These are phyloP conservation scores for Polyporus arcularius DNA, from an alignment of 768 basidiomycete species.

Conservation along the genomic window DNA sequence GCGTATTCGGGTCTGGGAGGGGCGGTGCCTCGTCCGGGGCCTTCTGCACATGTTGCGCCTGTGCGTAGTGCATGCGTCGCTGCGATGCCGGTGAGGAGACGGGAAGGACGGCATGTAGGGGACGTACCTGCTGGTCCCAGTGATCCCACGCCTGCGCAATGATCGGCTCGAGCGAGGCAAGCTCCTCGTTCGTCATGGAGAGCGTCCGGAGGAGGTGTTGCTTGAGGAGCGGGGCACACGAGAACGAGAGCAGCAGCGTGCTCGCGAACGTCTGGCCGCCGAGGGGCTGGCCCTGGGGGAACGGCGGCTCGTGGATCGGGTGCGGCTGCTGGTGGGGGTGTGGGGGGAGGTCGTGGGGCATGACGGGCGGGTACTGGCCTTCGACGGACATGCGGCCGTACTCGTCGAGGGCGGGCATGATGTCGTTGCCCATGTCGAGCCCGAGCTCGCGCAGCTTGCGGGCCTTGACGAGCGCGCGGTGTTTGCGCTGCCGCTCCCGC, in stretches of 20 bases:
- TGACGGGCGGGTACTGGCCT: slow-evolving; percentile 37
- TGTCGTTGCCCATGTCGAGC: slow-evolving; percentile 77
- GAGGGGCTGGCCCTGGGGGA: slow-evolving; percentile 46
- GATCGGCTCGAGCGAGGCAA: slow-evolving; percentile 74
- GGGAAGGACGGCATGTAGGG: neutral
- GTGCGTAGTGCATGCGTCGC: slow-evolving; percentile 52
- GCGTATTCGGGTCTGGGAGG: slow-evolving; percentile 23
- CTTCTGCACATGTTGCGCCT: slow-evolving; percentile 37
- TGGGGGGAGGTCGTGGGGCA: slow-evolving; percentile 37
- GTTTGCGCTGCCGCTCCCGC: slow-evolving; percentile 80
- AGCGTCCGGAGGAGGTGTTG: slow-evolving; percentile 72
- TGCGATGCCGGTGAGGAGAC: slow-evolving; percentile 21
- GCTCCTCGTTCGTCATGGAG: slow-evolving; percentile 76
- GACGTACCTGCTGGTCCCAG: slow-evolving; percentile 76
- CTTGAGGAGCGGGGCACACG: slow-evolving; percentile 72
- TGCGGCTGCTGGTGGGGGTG: slow-evolving; percentile 34
- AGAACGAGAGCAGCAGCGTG: slow-evolving; percentile 73
- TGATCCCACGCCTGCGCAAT: slow-evolving; percentile 86
- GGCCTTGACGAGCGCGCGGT: slow-evolving; percentile 76
- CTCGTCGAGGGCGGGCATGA: slow-evolving; percentile 64
- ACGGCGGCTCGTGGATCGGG: slow-evolving; percentile 57
- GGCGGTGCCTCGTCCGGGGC: slow-evolving; percentile 29
- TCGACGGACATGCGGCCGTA: slow-evolving; percentile 60
- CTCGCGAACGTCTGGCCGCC: slow-evolving; percentile 82
- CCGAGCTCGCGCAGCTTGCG: slow-evolving; percentile 83